Conservation (phyloP, 805 yeast genomes). For the Dipodascus albidus region DNA sequence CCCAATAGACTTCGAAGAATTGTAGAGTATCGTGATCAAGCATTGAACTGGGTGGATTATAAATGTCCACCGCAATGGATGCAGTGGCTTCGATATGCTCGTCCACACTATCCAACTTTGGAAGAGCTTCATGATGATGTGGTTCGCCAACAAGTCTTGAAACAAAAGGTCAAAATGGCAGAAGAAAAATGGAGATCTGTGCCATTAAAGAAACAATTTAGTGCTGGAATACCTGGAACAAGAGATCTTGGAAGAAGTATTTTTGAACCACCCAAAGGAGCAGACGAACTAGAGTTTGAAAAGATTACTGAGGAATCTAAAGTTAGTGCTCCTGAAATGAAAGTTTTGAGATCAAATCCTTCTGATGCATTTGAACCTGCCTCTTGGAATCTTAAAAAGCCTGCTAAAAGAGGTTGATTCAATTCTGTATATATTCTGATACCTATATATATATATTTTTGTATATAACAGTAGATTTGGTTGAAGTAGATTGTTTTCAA, state of each 20-base stretch:
- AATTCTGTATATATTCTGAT: too few relatives aligned
- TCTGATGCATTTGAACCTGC: slow-evolving; percentile 8
- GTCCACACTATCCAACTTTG: slow-evolving; percentile 48
- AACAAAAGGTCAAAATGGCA: slow-evolving; percentile 36
- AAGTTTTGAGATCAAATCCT: neutral
- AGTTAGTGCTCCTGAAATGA: neutral
- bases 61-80: slow-evolving; percentile 60
- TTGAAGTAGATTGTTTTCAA: too few relatives aligned
- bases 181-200: slow-evolving; percentile 26
- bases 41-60: slow-evolving; percentile 44
- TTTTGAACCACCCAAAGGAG: neutral
- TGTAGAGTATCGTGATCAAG: slow-evolving; percentile 41
- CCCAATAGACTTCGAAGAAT: slow-evolving; percentile 48
- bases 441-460: too few relatives aligned
- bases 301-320: neutral
- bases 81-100: slow-evolving; percentile 65
- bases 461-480: too few relatives aligned
- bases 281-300: neutral
- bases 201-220: slow-evolving; percentile 19
- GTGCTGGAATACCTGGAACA: neutral
- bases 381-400: slow-evolving; percentile 10
- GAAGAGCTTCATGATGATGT: slow-evolving; percentile 51
- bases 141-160: slow-evolving; percentile 41
- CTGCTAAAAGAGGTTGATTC: neutral
- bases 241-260: neutral